Evolutionary conservation across 768 basidiomycete genomes (phyloP), one percentile per base, ranked within the genome.

Genomic region (Phylloporus scabripes): DNA sequence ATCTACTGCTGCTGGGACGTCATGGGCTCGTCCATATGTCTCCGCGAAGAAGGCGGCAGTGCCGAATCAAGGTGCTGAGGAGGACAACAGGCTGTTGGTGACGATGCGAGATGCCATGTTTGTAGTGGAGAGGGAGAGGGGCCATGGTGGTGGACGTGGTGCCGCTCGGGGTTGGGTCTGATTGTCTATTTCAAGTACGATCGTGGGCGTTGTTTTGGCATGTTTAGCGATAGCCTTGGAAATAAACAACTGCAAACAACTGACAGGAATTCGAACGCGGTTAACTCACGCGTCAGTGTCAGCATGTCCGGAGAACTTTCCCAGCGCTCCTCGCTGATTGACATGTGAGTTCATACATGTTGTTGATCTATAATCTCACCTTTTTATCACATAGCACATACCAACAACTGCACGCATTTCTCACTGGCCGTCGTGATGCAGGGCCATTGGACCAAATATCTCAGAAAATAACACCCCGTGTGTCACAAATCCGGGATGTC

Each of bases 51-150:
- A 78, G 54, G 11, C 49, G 6, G 40, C 57, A 8, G 36, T 68
- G 26, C 56, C 72, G n/a, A 60, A 67, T 17, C 64, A 68, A 24
- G 53, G 62, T 6, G 62, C 70, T 6, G 83, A 83, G 57, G 81
- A 84, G 38, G 83, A 86, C 46, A 72, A 70, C 18, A 73, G 81
- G 54, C 75, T 74, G 45, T 53, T 74, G 17, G 72, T 93, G 44
- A 89, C 85, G 3, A 71, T 91, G 69, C 72, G 82, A 32, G 92
- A 94, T 68, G 84, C 88, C 2, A 74, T 93, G 75, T 93, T 92
- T 65, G 89, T 89, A 10, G 73, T 94, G 48, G 85, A 88, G 63
- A 84, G 80, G 58, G 89, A 92, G 66, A 70, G 81, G 40, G 88
- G 87, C 5, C 89, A 92, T 63, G 89, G 89, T 21, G 88, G 83